Percentiles rank a stretch among this genome's conserved stretches.
phyloP scores from a whole-genome alignment of 164 flowering plant species.

The Brasenia schreberi region DNA sequence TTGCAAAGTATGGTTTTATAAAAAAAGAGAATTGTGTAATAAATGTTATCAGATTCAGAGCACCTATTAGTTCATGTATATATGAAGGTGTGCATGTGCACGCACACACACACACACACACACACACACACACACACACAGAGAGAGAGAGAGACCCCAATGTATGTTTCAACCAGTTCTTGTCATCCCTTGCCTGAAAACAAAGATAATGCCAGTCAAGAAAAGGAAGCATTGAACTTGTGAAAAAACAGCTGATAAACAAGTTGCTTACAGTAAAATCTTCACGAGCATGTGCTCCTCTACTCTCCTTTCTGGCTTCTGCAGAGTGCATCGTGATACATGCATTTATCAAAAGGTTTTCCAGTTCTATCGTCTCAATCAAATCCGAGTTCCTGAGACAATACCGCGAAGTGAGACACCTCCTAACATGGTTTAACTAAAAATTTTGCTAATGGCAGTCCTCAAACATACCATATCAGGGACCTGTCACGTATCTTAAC shows the following conservation, averaged over 20 bases:
- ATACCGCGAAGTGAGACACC: background rate
- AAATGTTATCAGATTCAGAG: no score
- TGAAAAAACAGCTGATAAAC: background rate
- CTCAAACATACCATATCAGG: slow-evolving; percentile 61
- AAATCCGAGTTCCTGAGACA: slow-evolving; percentile 84
- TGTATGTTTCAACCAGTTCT: slow-evolving; percentile 94
- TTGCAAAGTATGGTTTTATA: no score
- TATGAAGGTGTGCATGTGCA: no score
- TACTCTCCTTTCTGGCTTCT: slow-evolving; percentile 95
- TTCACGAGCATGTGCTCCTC: slow-evolving; percentile 99
- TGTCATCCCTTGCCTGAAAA: slow-evolving; percentile 92
- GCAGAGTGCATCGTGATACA: slow-evolving; percentile 98
- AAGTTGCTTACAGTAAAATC: slow-evolving; percentile 70
- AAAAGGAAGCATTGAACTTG: background rate
- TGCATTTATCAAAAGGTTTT: slow-evolving; percentile 92
- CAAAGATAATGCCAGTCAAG: background rate
- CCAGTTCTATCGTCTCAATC: slow-evolving; percentile 87
- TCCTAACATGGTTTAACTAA: background rate
- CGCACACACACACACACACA: no score
- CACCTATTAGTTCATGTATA: no score
- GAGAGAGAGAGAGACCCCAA: slow-evolving; percentile 38
- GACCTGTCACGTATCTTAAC: slow-evolving; percentile 73
- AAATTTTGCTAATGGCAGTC: background rate
- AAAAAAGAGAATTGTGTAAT: no score
- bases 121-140: no score